A percentile compares a stretch with the other conserved stretches of the same genome.
phyloP scores from a whole-genome alignment of 371 early-diverging fungal genomes.

The Blakeslea trispora region DNA sequence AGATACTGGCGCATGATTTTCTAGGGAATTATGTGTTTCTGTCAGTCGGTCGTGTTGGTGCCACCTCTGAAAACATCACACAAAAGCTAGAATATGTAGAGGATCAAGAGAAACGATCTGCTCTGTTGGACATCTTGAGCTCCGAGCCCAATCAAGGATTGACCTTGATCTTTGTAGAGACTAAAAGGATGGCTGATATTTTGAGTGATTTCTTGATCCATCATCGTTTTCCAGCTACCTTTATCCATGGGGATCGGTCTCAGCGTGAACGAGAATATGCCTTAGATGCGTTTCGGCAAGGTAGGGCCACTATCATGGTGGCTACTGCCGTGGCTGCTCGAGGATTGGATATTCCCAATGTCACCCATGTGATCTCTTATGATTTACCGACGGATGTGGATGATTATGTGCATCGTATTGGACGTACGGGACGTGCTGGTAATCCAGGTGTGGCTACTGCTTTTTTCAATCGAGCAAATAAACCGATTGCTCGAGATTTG shows the following conservation, averaged over 20 bases:
- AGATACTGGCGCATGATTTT: constrained; percentile 92
- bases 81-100: constrained; percentile 78
- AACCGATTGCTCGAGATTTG: constrained; percentile 70
- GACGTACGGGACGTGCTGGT: constrained; percentile 97
- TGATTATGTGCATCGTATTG: constrained; percentile 93
- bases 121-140: constrained; percentile 80
- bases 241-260: constrained; percentile 95
- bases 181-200: constrained; percentile 96
- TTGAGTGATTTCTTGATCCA: constrained; percentile 72
- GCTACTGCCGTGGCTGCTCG: constrained; percentile 99
- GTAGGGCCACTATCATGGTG: constrained; percentile 90
- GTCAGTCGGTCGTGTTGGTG: constrained; percentile 93
- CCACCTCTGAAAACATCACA: constrained; percentile 95
- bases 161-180: constrained; percentile 96
- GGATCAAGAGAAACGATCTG: constrained; percentile 77
- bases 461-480: constrained; percentile 95
- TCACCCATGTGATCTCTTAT: constrained; percentile 90
- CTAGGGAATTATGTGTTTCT: constrained; percentile 91
- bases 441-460: constrained; percentile 93
- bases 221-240: constrained; percentile 79
- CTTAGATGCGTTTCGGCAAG: constrained; percentile 82
- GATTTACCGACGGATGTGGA: constrained; percentile 91
- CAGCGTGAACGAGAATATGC: constrained; percentile 95
- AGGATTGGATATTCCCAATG: constrained; percentile 93
- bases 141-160: constrained; percentile 81